Conservation (phyloP, 2,329 filamentous ascomycete genomes). For the Aureobasidium musti region DNA sequence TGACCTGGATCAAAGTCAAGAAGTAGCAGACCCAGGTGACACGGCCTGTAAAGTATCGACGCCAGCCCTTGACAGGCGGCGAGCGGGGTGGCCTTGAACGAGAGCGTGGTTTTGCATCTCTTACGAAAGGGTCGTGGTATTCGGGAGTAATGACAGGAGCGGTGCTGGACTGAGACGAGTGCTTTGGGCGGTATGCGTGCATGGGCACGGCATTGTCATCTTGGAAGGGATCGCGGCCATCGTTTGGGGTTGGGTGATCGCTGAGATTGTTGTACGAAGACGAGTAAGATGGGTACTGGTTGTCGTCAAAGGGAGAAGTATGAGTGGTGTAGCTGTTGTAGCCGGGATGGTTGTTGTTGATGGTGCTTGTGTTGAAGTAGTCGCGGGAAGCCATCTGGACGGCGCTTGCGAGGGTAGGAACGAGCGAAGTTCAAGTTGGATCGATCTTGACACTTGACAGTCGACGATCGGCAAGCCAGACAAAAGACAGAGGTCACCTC, state of each 20-base stretch:
- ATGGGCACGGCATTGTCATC: constrained; percentile 54
- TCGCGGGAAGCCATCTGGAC: constrained; percentile 55
- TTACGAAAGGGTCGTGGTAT: constrained; percentile 45
- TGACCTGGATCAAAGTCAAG: constrained; percentile 73
- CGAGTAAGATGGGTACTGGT: constrained; percentile 37
- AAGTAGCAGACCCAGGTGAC: constrained; percentile 81
- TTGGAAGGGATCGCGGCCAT: constrained; percentile 50
- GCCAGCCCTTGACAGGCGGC: constrained; percentile 32
- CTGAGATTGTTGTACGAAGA: constrained; percentile 62
- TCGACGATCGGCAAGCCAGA: neutral
- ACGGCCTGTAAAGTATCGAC: constrained; percentile 57
- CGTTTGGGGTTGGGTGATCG: constrained; percentile 42
- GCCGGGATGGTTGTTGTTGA: constrained; percentile 42
- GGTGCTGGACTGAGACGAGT: constrained; percentile 43
- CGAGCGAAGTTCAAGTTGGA: neutral
- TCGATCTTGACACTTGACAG: neutral
- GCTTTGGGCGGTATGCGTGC: constrained; percentile 41
- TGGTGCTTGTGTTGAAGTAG: constrained; percentile 60
- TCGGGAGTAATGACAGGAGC: constrained; percentile 46
- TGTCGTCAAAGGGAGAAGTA: constrained; percentile 31
- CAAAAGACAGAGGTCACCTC: constrained; percentile 3
- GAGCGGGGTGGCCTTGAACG: neutral
- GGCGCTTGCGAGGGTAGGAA: constrained; percentile 5
- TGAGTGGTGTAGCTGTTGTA: constrained; percentile 45
- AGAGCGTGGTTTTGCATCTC: constrained; percentile 38